These are phyloP conservation scores for Tuber indicum DNA, from an alignment of 495 filamentous ascomycete species.

Conservation along the genomic window DNA sequence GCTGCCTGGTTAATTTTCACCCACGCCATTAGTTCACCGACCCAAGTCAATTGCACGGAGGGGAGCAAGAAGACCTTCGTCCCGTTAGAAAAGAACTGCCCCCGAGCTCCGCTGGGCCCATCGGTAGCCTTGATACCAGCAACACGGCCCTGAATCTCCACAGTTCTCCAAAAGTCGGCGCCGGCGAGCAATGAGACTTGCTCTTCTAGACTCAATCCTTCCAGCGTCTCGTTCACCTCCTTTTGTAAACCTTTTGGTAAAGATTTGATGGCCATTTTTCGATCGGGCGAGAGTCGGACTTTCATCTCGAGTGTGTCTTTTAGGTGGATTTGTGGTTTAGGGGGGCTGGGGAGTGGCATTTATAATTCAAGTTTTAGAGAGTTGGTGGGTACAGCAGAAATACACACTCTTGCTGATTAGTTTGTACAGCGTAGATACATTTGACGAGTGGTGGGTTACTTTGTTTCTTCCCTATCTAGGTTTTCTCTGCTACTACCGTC, in stretches of 20 bases:
- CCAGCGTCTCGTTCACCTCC: constrained; percentile 35
- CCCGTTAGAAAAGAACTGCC: constrained; percentile 59
- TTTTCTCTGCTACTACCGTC: background rate
- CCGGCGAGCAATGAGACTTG: constrained; percentile 58
- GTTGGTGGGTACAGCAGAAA: background rate
- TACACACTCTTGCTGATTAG: background rate
- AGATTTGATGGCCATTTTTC: background rate
- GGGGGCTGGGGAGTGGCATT: background rate
- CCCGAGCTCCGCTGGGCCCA: constrained; percentile 72
- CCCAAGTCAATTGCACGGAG: constrained; percentile 27
- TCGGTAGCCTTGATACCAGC: constrained; percentile 60
- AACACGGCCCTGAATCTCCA: constrained; percentile 55
- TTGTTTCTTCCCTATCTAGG: background rate
- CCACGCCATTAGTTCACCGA: constrained; percentile 46
- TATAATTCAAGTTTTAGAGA: background rate
- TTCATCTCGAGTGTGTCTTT: background rate
- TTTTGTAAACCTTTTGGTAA: constrained; percentile 8
- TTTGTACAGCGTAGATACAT: background rate
- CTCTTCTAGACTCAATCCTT: constrained; percentile 18
- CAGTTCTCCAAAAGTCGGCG: constrained; percentile 71
- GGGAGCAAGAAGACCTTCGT: constrained; percentile 48
- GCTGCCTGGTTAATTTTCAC: constrained; percentile 50
- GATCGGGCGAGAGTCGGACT: background rate
- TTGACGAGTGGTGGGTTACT: background rate
- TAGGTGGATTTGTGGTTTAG: background rate